Evolutionary conservation across 352 stramenopile genomes (phyloP).

Genomic region (Peronosclerospora sorghi): DNA sequence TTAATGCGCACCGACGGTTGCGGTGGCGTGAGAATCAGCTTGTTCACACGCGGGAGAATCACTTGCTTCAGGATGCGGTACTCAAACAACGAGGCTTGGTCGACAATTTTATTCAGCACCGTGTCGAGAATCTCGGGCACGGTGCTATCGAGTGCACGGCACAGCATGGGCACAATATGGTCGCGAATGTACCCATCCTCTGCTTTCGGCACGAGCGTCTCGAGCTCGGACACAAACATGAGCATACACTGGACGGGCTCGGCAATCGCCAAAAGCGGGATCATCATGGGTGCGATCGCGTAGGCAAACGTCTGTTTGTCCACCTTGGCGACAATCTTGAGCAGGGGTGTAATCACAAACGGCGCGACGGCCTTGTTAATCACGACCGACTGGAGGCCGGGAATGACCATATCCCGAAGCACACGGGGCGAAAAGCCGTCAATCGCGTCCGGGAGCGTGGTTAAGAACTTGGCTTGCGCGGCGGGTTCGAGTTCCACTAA

Average conservation of each 20-base stretch:
- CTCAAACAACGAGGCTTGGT: conserved; percentile 80
- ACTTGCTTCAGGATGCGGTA: conserved; percentile 84
- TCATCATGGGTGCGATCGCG: conserved; percentile 73
- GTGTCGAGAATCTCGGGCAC: conserved; percentile 81
- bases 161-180: conserved; percentile 82
- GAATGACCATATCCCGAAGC: conserved; percentile 78
- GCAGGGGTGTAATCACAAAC: conserved; percentile 79
- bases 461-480: conserved; percentile 73
- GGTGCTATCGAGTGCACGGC: conserved; percentile 68
- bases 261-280: conserved; percentile 66
- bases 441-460: conserved; percentile 55
- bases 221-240: conserved; percentile 82
- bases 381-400: conserved; percentile 59
- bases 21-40: conserved; percentile 73
- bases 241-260: conserved; percentile 85
- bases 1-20: conserved; percentile 81
- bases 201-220: conserved; percentile 72
- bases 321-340: conserved; percentile 82
- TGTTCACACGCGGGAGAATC: conserved; percentile 78
- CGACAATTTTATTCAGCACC: conserved; percentile 82
- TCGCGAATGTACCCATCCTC: conserved; percentile 85
- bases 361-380: conserved; percentile 83
- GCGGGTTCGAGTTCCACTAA: conserved; percentile 77
- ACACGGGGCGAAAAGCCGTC: conserved; percentile 68
- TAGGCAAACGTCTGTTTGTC: conserved; percentile 77